Percentiles rank a stretch among this genome's conserved stretches.
These are phyloP conservation scores for Salix brachista DNA, from an alignment of 345 rosid species.

Conservation along the genomic window DNA sequence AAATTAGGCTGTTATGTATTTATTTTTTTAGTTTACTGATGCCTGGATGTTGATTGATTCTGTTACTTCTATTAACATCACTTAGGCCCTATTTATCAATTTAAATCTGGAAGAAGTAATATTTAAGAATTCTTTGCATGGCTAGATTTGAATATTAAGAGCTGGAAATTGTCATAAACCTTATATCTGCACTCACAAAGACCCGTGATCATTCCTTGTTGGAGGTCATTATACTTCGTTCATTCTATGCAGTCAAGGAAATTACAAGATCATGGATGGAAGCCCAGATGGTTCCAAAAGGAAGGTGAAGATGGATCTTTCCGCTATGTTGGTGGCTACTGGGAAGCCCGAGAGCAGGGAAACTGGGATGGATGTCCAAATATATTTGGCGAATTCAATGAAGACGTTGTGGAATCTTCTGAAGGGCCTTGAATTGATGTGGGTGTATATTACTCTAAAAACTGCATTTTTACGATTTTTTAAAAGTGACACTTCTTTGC, in stretches of 20 bases:
- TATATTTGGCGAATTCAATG: slow-evolving; percentile 71
- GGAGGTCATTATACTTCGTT: background rate
- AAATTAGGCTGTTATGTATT: background rate
- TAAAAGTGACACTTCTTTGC: background rate
- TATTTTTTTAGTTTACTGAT: background rate
- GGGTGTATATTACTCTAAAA: slow-evolving; percentile 27
- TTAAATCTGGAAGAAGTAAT: background rate
- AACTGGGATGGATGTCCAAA: slow-evolving; percentile 78
- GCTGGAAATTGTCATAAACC: background rate
- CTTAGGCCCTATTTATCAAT: background rate
- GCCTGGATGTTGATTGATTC: background rate
- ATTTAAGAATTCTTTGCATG: background rate
- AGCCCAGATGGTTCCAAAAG: slow-evolving; percentile 74
- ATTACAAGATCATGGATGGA: slow-evolving; percentile 91
- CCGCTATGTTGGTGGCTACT: slow-evolving; percentile 73
- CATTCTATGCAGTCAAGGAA: slow-evolving; percentile 60
- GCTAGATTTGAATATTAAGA: background rate
- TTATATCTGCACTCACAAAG: background rate
- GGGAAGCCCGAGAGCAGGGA: slow-evolving; percentile 68
- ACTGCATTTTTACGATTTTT: background rate
- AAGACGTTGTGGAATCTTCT: slow-evolving; percentile 35
- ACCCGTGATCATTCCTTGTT: background rate
- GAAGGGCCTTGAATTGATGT: slow-evolving; percentile 18
- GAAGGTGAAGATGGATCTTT: slow-evolving; percentile 59
- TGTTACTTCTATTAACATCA: background rate